These are phyloP conservation scores for Tillandsia leiboldiana DNA, from an alignment of 176 grass and related monocot genomes.

Conservation along the genomic window DNA sequence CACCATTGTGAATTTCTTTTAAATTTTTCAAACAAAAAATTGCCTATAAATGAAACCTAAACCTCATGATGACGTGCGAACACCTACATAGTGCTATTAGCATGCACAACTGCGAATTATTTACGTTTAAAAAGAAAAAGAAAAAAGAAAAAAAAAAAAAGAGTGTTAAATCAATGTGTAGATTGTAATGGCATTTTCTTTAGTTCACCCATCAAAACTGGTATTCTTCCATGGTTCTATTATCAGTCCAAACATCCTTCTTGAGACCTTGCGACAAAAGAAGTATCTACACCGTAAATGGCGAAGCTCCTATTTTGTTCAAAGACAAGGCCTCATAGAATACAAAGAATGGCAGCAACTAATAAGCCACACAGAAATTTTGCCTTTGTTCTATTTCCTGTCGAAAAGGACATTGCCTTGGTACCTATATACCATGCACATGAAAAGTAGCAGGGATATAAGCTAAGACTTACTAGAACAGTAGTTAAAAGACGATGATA, in stretches of 20 bases:
- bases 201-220: too few species aligned
- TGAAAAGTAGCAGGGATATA: background rate
- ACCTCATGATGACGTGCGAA: too few species aligned
- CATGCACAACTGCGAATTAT: too few species aligned
- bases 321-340: background rate
- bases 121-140: too few species aligned
- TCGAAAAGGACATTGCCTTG: background rate
- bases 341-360: background rate
- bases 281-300: background rate
- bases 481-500: background rate
- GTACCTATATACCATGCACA: background rate
- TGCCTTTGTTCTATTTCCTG: background rate
- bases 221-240: too few species aligned
- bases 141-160: too few species aligned
- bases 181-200: too few species aligned
- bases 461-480: background rate
- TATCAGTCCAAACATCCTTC: background rate
- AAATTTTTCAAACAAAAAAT: too few species aligned
- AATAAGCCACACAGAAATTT: slow-evolving; percentile 2
- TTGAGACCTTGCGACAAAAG: background rate
- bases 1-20: too few species aligned
- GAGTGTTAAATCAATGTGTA: too few species aligned
- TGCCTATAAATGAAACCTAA: too few species aligned
- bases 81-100: too few species aligned
- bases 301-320: background rate